Evolutionary conservation across 2,329 filamentous ascomycete species (phyloP).

Genomic region (Hypoxylon sp.): DNA sequence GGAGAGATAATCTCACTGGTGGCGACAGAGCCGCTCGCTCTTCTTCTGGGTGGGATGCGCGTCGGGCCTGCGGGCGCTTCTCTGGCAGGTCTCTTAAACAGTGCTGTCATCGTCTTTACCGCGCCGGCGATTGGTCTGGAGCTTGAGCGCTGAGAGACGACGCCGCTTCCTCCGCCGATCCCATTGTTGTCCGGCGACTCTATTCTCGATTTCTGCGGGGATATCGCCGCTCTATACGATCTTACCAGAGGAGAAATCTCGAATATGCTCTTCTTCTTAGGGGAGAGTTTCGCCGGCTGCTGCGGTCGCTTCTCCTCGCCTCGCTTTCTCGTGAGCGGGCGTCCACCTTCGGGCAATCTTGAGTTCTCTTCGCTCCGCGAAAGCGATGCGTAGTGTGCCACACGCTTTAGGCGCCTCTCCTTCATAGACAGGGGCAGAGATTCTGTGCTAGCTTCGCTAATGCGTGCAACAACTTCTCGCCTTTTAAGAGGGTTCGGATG

Average conservation of each 20-base stretch:
- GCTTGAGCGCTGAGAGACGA: slow-evolving; percentile 33
- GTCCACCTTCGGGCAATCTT: slow-evolving; percentile 34
- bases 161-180: slow-evolving; percentile 6
- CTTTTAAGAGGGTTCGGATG: slow-evolving; percentile 19
- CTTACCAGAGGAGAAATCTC: slow-evolving; percentile 21
- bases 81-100: slow-evolving; percentile 54
- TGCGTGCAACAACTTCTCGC: slow-evolving; percentile 34
- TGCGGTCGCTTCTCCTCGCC: slow-evolving; percentile 16
- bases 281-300: slow-evolving; percentile 22
- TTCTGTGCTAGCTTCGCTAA: slow-evolving; percentile 38
- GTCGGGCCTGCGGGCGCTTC: slow-evolving; percentile 33
- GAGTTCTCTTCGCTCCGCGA: slow-evolving; percentile 28
- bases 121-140: slow-evolving; percentile 43
- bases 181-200: slow-evolving; percentile 14
- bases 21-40: slow-evolving; percentile 7
- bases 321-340: slow-evolving; percentile 18
- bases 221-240: not conserved
- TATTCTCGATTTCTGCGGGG: slow-evolving; percentile 8
- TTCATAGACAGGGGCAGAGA: slow-evolving; percentile 36
- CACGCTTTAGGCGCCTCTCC: slow-evolving; percentile 38
- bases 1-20: slow-evolving; percentile 24
- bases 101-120: slow-evolving; percentile 61
- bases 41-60: slow-evolving; percentile 18
- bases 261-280: slow-evolving; percentile 26
- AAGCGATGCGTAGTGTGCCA: slow-evolving; percentile 11